Conservation (phyloP, 164 flowering plant genomes). For the Echeveria elegans region DNA sequence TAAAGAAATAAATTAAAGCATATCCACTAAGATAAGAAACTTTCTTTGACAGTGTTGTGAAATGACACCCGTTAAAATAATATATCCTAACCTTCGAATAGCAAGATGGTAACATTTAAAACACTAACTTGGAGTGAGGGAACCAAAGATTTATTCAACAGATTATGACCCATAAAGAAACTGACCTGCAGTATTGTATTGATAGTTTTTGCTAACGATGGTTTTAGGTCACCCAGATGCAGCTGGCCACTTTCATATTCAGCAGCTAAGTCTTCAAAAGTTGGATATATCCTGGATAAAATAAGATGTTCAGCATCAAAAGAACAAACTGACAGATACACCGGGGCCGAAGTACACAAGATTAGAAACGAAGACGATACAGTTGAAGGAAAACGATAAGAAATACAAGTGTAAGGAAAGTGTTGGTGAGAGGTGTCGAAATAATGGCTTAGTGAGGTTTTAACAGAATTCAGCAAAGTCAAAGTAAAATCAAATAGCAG, state of each 20-base stretch:
- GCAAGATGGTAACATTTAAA: too few species aligned
- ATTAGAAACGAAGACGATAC: neutral
- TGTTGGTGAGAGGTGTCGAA: too few species aligned
- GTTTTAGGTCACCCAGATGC: conserved; percentile 87
- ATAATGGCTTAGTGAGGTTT: too few species aligned
- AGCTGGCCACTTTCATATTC: conserved; percentile 64
- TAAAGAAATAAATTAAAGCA: too few species aligned
- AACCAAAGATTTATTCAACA: too few species aligned
- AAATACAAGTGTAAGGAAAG: neutral
- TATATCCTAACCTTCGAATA: too few species aligned
- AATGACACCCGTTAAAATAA: too few species aligned
- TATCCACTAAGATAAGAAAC: too few species aligned
- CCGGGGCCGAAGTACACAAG: neutral
- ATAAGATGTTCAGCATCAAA: neutral
- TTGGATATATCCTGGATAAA: conserved; percentile 1
- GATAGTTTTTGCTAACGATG: conserved; percentile 60
- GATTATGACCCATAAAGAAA: too few species aligned
- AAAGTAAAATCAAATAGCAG: neutral
- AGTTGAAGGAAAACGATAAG: too few species aligned
- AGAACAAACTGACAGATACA: neutral
- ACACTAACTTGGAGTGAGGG: too few species aligned
- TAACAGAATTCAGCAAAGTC: neutral
- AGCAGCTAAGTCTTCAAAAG: conserved; percentile 41
- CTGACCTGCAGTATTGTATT: conserved; percentile 73
- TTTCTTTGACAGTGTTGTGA: too few species aligned